Percentiles rank a stretch among this genome's conserved stretches.
Evolutionary conservation across 192 early-diverging fungal species (phyloP).

Genomic region (Rhizoclosmatium globosum): DNA sequence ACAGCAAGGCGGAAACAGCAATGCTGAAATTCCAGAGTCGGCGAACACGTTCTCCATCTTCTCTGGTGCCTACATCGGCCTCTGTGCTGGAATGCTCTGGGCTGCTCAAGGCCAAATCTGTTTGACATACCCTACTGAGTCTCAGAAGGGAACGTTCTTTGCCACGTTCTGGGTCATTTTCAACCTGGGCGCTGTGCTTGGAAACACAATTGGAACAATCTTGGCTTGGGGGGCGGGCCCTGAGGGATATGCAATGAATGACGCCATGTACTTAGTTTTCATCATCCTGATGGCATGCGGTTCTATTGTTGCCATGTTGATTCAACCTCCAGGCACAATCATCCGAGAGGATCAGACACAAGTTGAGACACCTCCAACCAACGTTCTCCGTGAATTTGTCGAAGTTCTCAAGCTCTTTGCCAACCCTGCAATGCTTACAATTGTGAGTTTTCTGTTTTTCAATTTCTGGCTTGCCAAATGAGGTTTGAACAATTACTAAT

Average conservation of each 20-base stretch:
- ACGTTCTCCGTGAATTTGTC: constrained; percentile 13
- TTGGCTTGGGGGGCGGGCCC: constrained; percentile 72
- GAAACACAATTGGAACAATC: background rate
- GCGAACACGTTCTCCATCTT: constrained; percentile 12
- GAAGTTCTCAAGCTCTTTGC: constrained; percentile 68
- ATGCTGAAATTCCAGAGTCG: background rate
- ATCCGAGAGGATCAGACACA: constrained; percentile 72
- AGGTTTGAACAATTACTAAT: no score
- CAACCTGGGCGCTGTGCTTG: constrained; percentile 7
- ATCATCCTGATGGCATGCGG: constrained; percentile 63
- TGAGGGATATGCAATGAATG: background rate
- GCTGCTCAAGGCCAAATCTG: constrained; percentile 16
- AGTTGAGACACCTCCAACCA: constrained; percentile 49
- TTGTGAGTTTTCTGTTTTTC: background rate
- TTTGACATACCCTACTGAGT: constrained; percentile 82
- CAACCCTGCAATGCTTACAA: constrained; percentile 68
- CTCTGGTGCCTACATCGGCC: constrained; percentile 59
- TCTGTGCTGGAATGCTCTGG: constrained; percentile 67
- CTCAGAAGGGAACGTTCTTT: constrained; percentile 68
- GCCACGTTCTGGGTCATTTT: constrained; percentile 14
- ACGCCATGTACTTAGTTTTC: constrained; percentile 68
- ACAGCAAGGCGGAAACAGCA: constrained; percentile 47
- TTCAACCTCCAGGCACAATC: constrained; percentile 48
- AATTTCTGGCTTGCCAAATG: no score
- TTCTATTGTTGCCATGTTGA: constrained; percentile 4